phyloP scores from a whole-genome alignment of 2,329 filamentous ascomycete species.

The Blastomyces percursus region DNA sequence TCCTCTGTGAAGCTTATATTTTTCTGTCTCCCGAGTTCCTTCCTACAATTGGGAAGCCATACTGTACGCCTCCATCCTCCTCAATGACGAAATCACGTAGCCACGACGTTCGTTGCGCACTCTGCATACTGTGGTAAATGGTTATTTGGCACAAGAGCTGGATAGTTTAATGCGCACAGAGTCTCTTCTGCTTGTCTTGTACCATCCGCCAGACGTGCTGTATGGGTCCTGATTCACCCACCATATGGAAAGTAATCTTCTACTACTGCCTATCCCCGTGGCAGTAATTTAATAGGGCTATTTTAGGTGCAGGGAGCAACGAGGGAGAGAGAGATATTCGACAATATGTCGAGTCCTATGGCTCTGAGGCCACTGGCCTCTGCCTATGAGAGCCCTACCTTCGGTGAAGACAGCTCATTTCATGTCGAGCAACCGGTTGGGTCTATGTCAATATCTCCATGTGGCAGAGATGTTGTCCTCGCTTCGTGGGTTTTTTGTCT shows the following conservation, averaged over 20 bases:
- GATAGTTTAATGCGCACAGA: background rate
- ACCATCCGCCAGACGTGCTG: background rate
- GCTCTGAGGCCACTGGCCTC: conserved; percentile 33
- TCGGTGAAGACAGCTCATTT: conserved; percentile 73
- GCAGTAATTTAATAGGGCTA: background rate
- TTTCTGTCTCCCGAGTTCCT: background rate
- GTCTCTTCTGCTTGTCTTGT: background rate
- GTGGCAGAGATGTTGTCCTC: conserved; percentile 77
- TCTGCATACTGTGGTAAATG: background rate
- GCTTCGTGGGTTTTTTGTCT: conserved; percentile 49
- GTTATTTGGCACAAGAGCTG: too few species aligned
- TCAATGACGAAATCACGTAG: background rate
- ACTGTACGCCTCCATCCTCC: background rate
- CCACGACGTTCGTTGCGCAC: background rate
- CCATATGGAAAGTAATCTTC: background rate
- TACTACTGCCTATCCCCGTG: background rate
- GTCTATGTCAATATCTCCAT: conserved; percentile 86
- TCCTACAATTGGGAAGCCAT: background rate
- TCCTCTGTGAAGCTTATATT: background rate
- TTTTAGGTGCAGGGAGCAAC: background rate
- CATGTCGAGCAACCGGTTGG: conserved; percentile 70
- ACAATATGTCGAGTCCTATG: conserved; percentile 10
- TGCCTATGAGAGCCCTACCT: conserved; percentile 76
- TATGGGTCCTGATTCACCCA: background rate
- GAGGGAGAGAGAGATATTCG: background rate